Evolutionary conservation across 106 monocot genomes (phyloP).

Genomic region (Dioscorea dumetorum): DNA sequence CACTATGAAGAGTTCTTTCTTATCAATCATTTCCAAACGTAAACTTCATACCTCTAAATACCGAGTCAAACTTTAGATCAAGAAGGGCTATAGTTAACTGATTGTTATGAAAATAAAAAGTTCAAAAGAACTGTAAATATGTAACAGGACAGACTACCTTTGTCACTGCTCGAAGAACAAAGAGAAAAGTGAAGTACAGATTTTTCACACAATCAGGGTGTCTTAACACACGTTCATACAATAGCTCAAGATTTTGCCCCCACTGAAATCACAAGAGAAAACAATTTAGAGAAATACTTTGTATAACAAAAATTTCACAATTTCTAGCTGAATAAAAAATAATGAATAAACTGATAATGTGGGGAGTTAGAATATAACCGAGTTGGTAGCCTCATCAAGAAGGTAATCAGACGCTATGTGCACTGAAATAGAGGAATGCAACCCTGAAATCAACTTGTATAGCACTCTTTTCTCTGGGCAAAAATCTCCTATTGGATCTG

Average conservation of each 20-base stretch:
- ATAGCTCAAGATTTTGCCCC: constrained; percentile 80
- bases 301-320: neutral
- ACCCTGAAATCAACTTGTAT: constrained; percentile 71
- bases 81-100: too few species aligned
- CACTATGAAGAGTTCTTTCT: too few species aligned
- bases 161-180: constrained; percentile 92
- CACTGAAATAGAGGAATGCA: constrained; percentile 74
- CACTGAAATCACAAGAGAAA: constrained; percentile 41
- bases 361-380: constrained; percentile 25
- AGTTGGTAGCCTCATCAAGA: constrained; percentile 55
- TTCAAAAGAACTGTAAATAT: too few species aligned
- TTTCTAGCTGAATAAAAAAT: neutral
- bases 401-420: constrained; percentile 96
- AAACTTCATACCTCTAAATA: too few species aligned
- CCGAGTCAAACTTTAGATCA: too few species aligned
- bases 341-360: neutral
- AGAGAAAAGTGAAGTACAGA: constrained; percentile 89
- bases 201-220: constrained; percentile 81
- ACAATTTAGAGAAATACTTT: constrained; percentile 1
- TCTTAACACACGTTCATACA: constrained; percentile 84
- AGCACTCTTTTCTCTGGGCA: constrained; percentile 60
- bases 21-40: too few species aligned
- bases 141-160: constrained; percentile 33
- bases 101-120: too few species aligned
- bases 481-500: constrained; percentile 78